Conservation (phyloP, 2,329 filamentous ascomycete species). For the Colletotrichum spinosum region DNA sequence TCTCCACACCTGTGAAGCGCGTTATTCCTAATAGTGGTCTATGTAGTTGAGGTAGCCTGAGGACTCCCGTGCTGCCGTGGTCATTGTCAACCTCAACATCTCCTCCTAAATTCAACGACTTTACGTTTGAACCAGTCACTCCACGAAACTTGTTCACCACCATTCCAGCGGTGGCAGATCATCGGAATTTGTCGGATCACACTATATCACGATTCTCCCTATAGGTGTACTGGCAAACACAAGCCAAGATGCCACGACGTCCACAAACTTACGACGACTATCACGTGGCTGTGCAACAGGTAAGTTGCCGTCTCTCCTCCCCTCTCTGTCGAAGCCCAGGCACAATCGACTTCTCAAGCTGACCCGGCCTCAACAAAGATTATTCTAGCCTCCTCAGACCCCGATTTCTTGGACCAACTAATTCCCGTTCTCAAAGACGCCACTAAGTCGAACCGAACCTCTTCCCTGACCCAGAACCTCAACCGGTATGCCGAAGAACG, state of each 20-base stretch:
- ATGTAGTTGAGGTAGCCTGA: too few species aligned
- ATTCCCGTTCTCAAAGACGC: slow-evolving; percentile 96
- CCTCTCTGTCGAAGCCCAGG: neutral
- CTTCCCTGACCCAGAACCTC: slow-evolving; percentile 80
- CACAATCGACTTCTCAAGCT: neutral
- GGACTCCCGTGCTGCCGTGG: too few species aligned
- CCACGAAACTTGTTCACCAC: too few species aligned
- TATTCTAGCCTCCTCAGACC: slow-evolving; percentile 89
- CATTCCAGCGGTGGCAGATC: too few species aligned
- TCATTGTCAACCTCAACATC: too few species aligned
- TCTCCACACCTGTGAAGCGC: too few species aligned
- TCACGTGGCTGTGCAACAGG: slow-evolving; percentile 58
- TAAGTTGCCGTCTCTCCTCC: slow-evolving; percentile 40
- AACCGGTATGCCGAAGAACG: slow-evolving; percentile 86
- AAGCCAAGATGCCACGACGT: slow-evolving; percentile 56
- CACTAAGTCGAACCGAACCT: slow-evolving; percentile 77
- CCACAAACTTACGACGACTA: slow-evolving; percentile 60
- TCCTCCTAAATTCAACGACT: too few species aligned
- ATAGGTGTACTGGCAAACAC: too few species aligned
- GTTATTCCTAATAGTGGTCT: too few species aligned
- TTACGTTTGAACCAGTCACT: too few species aligned
- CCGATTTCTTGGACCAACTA: slow-evolving; percentile 94
- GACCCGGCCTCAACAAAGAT: slow-evolving; percentile 68
- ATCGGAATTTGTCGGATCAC: too few species aligned
- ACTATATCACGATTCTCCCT: too few species aligned